phyloP scores from a whole-genome alignment of 2,329 filamentous ascomycete genomes.

The Seiridium unicorne region DNA sequence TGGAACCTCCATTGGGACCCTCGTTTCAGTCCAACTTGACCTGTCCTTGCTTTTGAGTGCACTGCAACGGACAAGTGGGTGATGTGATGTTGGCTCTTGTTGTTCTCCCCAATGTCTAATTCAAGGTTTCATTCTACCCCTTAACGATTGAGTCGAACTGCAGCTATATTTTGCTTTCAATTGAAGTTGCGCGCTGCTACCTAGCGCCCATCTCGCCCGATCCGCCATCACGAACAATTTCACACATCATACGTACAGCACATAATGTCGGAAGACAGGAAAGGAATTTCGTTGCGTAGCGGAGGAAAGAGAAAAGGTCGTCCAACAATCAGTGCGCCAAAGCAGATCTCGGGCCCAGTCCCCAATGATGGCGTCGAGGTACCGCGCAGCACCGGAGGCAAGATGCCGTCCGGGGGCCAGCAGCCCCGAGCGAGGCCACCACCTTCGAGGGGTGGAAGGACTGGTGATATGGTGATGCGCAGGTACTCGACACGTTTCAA shows the following conservation, averaged over 20 bases:
- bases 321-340: slow-evolving; percentile 61
- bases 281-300: slow-evolving; percentile 62
- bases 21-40: background rate
- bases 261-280: slow-evolving; percentile 60
- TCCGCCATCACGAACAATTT: background rate
- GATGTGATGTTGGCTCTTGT: background rate
- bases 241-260: background rate
- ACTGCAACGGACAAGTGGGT: background rate
- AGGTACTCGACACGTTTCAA: slow-evolving; percentile 94
- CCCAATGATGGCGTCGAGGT: slow-evolving; percentile 44
- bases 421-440: slow-evolving; percentile 44
- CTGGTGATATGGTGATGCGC: slow-evolving; percentile 84
- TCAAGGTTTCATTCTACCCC: background rate
- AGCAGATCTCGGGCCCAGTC: slow-evolving; percentile 62
- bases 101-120: background rate
- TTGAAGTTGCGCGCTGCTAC: background rate
- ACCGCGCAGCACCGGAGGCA: slow-evolving; percentile 28
- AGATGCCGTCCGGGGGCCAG: slow-evolving; percentile 6
- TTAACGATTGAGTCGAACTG: too few species aligned
- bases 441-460: slow-evolving; percentile 58
- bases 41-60: background rate
- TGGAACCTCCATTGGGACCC: background rate
- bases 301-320: slow-evolving; percentile 59
- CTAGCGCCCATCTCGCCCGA: background rate
- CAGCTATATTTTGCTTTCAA: background rate